Percentiles rank a stretch among this genome's conserved stretches.
Conservation (phyloP, 176 grass and related monocot species). For the Oryza meridionalis region DNA sequence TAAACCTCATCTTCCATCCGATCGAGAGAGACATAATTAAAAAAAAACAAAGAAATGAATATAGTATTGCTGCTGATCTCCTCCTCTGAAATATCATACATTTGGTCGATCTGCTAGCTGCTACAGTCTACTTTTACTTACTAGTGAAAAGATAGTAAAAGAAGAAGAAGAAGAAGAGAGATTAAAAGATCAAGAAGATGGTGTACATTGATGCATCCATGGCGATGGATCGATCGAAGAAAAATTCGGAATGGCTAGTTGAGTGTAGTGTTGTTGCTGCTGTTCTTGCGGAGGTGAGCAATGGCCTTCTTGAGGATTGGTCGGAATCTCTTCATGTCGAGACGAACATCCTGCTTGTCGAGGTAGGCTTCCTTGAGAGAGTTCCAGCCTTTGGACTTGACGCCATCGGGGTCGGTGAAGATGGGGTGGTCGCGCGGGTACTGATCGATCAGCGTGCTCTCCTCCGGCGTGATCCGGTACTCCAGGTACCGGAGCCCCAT, state of each 20-base stretch:
- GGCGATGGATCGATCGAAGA: background rate
- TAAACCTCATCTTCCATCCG: slow-evolving; percentile 3
- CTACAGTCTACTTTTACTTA: slow-evolving; percentile 41
- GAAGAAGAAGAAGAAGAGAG: background rate
- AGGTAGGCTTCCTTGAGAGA: slow-evolving; percentile 62
- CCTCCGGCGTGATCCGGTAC: slow-evolving; percentile 73
- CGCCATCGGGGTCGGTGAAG: slow-evolving; percentile 74
- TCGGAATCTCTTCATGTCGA: slow-evolving; percentile 70
- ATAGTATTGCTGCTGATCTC: background rate
- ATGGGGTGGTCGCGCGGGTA: slow-evolving; percentile 71
- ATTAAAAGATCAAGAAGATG: background rate
- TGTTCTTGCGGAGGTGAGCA: slow-evolving; percentile 35
- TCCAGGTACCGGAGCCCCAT: slow-evolving; percentile 77
- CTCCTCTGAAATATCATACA: slow-evolving; percentile 38
- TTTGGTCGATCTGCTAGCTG: slow-evolving; percentile 24
- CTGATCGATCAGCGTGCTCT: slow-evolving; percentile 81
- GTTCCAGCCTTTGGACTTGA: slow-evolving; percentile 60
- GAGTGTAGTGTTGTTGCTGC: slow-evolving; percentile 2
- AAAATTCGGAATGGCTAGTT: background rate
- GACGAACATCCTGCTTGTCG: slow-evolving; percentile 79
- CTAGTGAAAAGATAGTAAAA: background rate
- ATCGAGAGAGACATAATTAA: background rate
- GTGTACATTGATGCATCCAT: background rate
- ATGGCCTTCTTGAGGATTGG: slow-evolving; percentile 60
- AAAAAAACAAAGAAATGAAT: background rate